Conservation (phyloP, 1,284 basidiomycete species). For the Microbotryomycetes sp. region DNA sequence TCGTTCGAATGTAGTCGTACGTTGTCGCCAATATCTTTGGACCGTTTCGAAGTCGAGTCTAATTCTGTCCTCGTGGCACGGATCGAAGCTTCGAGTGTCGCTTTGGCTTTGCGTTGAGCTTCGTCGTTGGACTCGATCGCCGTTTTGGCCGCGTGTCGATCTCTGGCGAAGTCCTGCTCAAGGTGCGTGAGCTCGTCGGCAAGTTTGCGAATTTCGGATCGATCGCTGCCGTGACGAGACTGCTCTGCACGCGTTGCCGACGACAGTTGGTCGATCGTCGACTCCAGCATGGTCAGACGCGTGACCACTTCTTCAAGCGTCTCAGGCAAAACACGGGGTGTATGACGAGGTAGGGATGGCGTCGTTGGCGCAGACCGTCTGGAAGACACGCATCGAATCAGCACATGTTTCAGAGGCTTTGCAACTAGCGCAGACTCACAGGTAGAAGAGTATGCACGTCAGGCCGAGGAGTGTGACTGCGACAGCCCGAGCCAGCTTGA, state of each 20-base stretch:
- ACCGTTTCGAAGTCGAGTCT: conserved; percentile 51
- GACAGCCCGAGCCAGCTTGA: conserved; percentile 46
- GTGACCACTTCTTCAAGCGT: conserved; percentile 63
- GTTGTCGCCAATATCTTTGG: conserved; percentile 34
- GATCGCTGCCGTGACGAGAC: conserved; percentile 37
- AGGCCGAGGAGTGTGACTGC: conserved; percentile 45
- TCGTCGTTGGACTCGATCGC: conserved; percentile 6
- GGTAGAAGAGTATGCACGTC: no score
- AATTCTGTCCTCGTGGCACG: conserved; percentile 45
- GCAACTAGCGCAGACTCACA: no score
- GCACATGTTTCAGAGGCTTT: no score
- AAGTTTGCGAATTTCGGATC: conserved; percentile 37
- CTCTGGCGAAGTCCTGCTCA: conserved; percentile 33
- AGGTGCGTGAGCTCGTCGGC: conserved; percentile 38
- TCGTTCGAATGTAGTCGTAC: conserved; percentile 10
- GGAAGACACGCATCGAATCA: no score
- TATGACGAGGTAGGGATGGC: conserved; percentile 37
- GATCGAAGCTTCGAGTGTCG: conserved; percentile 11
- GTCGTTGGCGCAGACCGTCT: conserved; percentile 4
- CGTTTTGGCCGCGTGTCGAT: conserved; percentile 9
- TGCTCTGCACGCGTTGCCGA: conserved; percentile 42
- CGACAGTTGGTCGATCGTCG: conserved; percentile 39
- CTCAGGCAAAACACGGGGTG: conserved; percentile 54
- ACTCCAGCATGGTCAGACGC: conserved; percentile 50
- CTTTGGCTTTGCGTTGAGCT: neutral